phyloP scores from a whole-genome alignment of 768 basidiomycete genomes.

The Auriculariales sp. region DNA sequence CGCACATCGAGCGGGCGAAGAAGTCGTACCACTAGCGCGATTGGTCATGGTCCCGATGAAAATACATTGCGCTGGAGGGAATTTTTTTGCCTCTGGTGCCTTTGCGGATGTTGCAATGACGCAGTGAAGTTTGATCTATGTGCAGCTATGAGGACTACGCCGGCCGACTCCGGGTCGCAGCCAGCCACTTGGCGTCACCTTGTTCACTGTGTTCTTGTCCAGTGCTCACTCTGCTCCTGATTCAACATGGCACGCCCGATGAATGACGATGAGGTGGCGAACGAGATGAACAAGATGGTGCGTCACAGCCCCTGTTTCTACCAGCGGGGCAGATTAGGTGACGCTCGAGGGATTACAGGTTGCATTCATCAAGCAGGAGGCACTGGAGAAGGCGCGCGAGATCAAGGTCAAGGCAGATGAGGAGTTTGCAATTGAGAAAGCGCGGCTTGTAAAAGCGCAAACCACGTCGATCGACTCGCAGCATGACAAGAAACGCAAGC shows the following conservation, averaged over 20 bases:
- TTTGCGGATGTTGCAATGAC: no score
- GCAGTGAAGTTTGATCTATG: no score
- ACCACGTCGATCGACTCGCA: constrained; percentile 86
- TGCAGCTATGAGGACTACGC: no score
- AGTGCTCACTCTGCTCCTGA: no score
- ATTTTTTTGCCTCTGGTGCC: no score
- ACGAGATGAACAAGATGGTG: constrained; percentile 99
- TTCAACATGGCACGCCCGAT: constrained; percentile 67
- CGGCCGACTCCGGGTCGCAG: no score
- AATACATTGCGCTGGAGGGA: no score
- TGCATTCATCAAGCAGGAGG: constrained; percentile 97
- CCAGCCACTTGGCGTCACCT: no score
- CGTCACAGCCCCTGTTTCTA: constrained; percentile 9
- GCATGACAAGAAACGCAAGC: constrained; percentile 93
- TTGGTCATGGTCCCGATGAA: background rate
- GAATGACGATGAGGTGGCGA: constrained; percentile 90
- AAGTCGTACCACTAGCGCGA: constrained; percentile 19
- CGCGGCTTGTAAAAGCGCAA: constrained; percentile 94
- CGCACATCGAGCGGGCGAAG: constrained; percentile 61
- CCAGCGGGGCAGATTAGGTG: background rate
- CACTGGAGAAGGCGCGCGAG: constrained; percentile 92
- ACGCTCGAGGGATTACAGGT: constrained; percentile 35
- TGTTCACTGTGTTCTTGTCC: no score
- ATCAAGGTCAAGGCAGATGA: constrained; percentile 96
- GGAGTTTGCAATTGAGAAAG: constrained; percentile 99